These are phyloP conservation scores for Coemansia interrupta DNA, from an alignment of 192 early-diverging fungal species.

Conservation along the genomic window DNA sequence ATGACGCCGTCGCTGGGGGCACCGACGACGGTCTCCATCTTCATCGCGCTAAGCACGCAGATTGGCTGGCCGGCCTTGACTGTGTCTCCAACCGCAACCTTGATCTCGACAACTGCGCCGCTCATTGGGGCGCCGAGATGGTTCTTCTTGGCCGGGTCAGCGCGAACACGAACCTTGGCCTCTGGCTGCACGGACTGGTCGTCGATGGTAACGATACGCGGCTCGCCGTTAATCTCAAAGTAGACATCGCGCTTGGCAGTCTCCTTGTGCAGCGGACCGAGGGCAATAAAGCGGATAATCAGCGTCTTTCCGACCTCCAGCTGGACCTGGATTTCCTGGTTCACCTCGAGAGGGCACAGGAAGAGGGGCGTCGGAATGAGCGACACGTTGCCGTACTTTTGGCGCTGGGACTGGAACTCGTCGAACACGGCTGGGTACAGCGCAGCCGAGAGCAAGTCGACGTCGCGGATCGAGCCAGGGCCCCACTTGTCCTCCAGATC, in stretches of 20 bases:
- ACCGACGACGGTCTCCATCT: conserved; percentile 93
- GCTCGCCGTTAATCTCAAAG: conserved; percentile 95
- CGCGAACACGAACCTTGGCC: conserved; percentile 66
- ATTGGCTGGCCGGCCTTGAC: conserved; percentile 90
- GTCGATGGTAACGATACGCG: conserved; percentile 73
- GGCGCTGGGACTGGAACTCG: conserved; percentile 69
- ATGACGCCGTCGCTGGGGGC: conserved; percentile 75
- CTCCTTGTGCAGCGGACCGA: conserved; percentile 72
- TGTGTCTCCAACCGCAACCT: conserved; percentile 72
- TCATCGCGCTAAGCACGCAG: conserved; percentile 95
- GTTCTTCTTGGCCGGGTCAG: conserved; percentile 69
- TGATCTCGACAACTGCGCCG: conserved; percentile 90
- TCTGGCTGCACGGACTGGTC: conserved; percentile 61
- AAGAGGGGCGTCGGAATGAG: conserved; percentile 89
- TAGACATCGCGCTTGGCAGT: conserved; percentile 83
- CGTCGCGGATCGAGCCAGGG: conserved; percentile 69
- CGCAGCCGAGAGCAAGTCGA: conserved; percentile 82
- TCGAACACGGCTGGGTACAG: conserved; percentile 93
- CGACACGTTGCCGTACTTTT: conserved; percentile 84
- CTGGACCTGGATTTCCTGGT: conserved; percentile 86
- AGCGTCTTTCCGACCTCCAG: conserved; percentile 85
- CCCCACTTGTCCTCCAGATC: conserved; percentile 81
- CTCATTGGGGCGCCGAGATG: conserved; percentile 95
- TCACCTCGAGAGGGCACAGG: conserved; percentile 77
- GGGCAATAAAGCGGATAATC: conserved; percentile 86